These are phyloP conservation scores for Penicillium robsamsonii DNA, from an alignment of 495 filamentous ascomycete species.

Conservation along the genomic window DNA sequence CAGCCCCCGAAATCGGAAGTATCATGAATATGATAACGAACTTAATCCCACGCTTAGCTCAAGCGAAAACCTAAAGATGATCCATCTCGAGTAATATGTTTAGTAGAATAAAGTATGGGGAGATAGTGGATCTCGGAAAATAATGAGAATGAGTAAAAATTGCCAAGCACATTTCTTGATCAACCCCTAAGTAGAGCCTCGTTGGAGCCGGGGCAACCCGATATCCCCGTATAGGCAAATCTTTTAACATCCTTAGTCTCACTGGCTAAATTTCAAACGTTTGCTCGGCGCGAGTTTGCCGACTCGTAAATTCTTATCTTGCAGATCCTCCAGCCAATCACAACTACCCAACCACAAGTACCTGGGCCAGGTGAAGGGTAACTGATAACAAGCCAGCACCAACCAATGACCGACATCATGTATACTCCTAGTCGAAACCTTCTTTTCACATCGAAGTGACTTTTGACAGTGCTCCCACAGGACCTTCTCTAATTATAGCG, in stretches of 20 bases:
- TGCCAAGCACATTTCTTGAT: neutral
- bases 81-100: neutral
- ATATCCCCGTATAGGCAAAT: neutral
- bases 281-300: neutral
- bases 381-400: slow-evolving; percentile 11
- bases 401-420: slow-evolving; percentile 2
- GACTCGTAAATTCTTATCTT: slow-evolving; percentile 10
- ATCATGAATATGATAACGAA: neutral
- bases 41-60: neutral
- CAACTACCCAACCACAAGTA: neutral
- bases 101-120: neutral
- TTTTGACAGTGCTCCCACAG: neutral
- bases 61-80: too few relatives aligned
- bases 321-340: slow-evolving; percentile 4
- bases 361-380: neutral
- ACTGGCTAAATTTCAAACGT: neutral
- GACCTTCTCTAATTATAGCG: neutral
- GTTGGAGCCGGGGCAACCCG: neutral
- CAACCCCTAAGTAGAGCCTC: neutral
- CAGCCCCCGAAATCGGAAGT: neutral
- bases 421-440: neutral
- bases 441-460: neutral
- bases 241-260: neutral
- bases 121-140: slow-evolving; percentile 9
- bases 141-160: slow-evolving; percentile 9